Evolutionary conservation across 257 asterid genomes (phyloP), one percentile per base, ranked within the genome.

Genomic region (Cordia subcordata): DNA sequence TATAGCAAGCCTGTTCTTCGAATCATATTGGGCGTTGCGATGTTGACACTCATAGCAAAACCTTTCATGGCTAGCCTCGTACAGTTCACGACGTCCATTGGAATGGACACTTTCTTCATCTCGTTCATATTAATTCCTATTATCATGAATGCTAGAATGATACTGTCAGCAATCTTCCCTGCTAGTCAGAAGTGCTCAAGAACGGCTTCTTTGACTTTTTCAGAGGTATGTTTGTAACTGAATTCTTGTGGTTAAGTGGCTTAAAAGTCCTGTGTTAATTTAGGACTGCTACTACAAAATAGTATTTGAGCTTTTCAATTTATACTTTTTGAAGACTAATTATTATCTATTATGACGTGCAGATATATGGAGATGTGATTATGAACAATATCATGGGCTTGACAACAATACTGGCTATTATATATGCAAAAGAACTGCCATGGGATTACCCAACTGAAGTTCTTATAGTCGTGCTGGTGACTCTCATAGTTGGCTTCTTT

Each of bases 381-480:
- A 78, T 82, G 90, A 85, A 78, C 90, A 85, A 82, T 71, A 61
- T 82, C 3, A 61, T 77, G 11, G 90, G 90, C 38, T 47, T 85
- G 72, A 70, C 77, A 38, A 62, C 81, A 10, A 55, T 82, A 73
- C 40, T 82, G 65, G 76, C 75, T 12, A 75, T 80, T 3, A 78
- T 85, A 27, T 81, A 72, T 32, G 84, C 79, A 9, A 85, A 81
- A 58, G 86, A 75, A 23, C 72, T 85, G 70, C 69, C 71, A 8
- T 85, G 87, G 83, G 71, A 85, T 64, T 85, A 80, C 58, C 76
- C 94, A 55, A 82, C 86, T 50, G 88, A 85, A 66, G 86, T 85
- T 55, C 73, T 80, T 22, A 73, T 82, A 5, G 53, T 79, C 5
- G 50, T 78, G 68, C 71, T 78, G 46, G 77, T 78, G 13, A 75